Conservation (phyloP, 2,329 filamentous ascomycete genomes). For the Paraphoma sp. region DNA sequence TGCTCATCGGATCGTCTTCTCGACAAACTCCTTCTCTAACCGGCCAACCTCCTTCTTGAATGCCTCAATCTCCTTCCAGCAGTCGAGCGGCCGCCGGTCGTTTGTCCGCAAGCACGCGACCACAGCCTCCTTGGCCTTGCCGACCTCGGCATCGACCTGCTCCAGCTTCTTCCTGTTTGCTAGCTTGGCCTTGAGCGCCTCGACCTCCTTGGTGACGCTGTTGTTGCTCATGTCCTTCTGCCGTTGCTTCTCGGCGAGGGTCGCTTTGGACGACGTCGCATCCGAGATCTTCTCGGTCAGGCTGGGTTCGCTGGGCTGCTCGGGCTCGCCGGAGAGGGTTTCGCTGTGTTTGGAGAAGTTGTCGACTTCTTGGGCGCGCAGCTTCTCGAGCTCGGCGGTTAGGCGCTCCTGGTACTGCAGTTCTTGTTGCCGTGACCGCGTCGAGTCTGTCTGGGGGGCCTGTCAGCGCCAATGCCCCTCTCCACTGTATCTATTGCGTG, state of each 20-base stretch:
- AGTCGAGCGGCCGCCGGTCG: slow-evolving; percentile 88
- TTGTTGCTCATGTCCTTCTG: slow-evolving; percentile 58
- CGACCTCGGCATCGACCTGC: slow-evolving; percentile 73
- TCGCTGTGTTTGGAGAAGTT: slow-evolving; percentile 74
- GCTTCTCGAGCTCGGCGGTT: slow-evolving; percentile 79
- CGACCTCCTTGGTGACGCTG: slow-evolving; percentile 64
- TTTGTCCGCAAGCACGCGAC: slow-evolving; percentile 82
- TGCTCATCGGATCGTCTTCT: slow-evolving; percentile 69
- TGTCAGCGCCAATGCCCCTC: slow-evolving; percentile 9
- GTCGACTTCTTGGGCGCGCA: slow-evolving; percentile 73
- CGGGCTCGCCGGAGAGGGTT: slow-evolving; percentile 60
- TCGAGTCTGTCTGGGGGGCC: slow-evolving; percentile 76
- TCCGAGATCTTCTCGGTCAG: slow-evolving; percentile 47
- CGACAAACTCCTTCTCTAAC: slow-evolving; percentile 86
- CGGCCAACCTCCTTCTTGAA: slow-evolving; percentile 90
- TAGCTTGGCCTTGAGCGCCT: slow-evolving; percentile 59
- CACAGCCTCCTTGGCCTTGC: slow-evolving; percentile 76
- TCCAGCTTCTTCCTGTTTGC: slow-evolving; percentile 63
- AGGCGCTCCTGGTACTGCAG: slow-evolving; percentile 89
- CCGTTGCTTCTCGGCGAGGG: slow-evolving; percentile 49
- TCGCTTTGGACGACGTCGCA: slow-evolving; percentile 42
- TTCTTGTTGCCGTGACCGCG: slow-evolving; percentile 82
- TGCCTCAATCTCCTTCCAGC: slow-evolving; percentile 88
- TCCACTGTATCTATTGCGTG: not conserved
- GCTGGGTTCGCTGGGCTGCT: slow-evolving; percentile 38